phyloP scores from a whole-genome alignment of 176 grass and related monocot species.

The Triticum aestivum region IWGSC_CS_RefSeq_v2.1 NC_057802.1:614029502-614030001 shows the following conservation, averaged over 20 bases:
- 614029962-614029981: too few relatives aligned
- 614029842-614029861: conserved; percentile 77
- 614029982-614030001: too few relatives aligned
- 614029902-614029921: background rate
- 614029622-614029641: background rate
- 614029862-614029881: conserved; percentile 79
- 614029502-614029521: too few relatives aligned
- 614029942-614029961: background rate
- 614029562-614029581: background rate
- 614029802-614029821: conserved; percentile 85
- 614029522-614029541: too few relatives aligned
- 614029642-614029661: background rate
- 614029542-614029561: background rate
- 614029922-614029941: background rate
- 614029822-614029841: conserved; percentile 82
- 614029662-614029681: background rate
- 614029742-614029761: conserved; percentile 69
- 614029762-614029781: conserved; percentile 85
- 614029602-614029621: background rate
- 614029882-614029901: conserved; percentile 73
- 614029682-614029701: conserved; percentile 28
- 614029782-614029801: conserved; percentile 92
- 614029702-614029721: conserved; percentile 80
- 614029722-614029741: conserved; percentile 81
- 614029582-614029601: background rate